Base-by-base conservation (phyloP, 2,329 filamentous ascomycete genomes). In the Camptophora hylomeconis region DNA sequence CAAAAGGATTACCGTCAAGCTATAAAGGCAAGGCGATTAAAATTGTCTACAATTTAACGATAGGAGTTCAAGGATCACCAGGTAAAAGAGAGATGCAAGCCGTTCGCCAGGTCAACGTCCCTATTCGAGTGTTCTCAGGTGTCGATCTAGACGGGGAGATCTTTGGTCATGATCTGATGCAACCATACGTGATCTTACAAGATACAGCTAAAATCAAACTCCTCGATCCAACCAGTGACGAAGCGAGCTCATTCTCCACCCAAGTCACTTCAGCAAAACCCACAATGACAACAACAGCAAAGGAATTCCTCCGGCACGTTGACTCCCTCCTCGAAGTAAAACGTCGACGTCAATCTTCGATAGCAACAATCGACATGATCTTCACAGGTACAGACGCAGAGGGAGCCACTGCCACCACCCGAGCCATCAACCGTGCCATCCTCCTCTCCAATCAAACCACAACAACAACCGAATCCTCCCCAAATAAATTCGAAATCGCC, bases 401-500 rank as follows among this genome's bases (percentile, higher is more conserved):
- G 7, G 29, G 24, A 4, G 9, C 22, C 6, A 19, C 17, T 11
- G 75, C 20, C 59, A 66, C 1, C 56, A 73, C 71, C 2, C 84
- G 94, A 45, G 75, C 81, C 12, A 93, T 98, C 45, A 82, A 94
- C 48, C 67, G 92, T 36, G 75, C 89, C 8, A 93, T 95, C 35
- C 65, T 94, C 30, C 75, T 82, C 40, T 84, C 82, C 48, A 83
- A 83, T 42, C 59, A 76, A 41, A n/a, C 26, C 8, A 17, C 20
- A 12, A 19, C 18, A 4, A 67, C 72, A 0, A 63, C 63, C 2
- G 66, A 72, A 24, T 69, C 72, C n/a, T 74, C 76, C 19, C 72
- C 78, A n/a, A 94, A 93, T 46, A 75, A 84, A 20, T 98, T 95
- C 51, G 86, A 93, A 49, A 95, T 98, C 50, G 78, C 87, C 8